Conservation (phyloP, 208 protist genomes). For the Porcisia hertigi region DNA sequence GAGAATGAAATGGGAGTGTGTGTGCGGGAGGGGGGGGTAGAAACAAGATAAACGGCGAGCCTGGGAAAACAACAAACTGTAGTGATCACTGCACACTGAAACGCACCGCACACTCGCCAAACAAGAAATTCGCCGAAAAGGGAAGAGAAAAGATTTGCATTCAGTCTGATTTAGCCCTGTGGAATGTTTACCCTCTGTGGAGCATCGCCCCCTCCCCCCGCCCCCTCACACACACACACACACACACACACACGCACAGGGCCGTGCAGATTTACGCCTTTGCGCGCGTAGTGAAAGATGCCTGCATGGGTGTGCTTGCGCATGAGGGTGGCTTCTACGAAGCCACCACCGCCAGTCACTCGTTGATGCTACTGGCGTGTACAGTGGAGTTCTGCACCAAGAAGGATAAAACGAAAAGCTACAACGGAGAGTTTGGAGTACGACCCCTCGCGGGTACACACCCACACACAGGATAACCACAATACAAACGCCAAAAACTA, state of each 20-base stretch:
- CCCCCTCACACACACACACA: too few relatives aligned
- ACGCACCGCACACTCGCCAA: background rate
- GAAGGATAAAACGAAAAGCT: background rate
- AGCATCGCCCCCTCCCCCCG: too few relatives aligned
- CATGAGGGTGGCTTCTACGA: background rate
- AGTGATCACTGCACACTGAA: background rate
- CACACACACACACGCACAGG: too few relatives aligned
- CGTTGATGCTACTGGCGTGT: background rate
- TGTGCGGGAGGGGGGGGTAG: background rate
- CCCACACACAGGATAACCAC: conserved; percentile 8
- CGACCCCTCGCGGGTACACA: background rate
- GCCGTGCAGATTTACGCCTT: background rate
- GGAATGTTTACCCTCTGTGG: conserved; percentile 1
- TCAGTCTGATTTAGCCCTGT: background rate
- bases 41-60: background rate
- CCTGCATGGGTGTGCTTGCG: background rate
- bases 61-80: background rate
- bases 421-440: background rate
- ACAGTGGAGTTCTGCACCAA: background rate
- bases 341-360: background rate
- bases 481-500: background rate
- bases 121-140: background rate
- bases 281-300: background rate
- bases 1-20: background rate
- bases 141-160: background rate